These are phyloP conservation scores for Mycena galericulata DNA, from an alignment of 768 basidiomycete species.

Conservation along the genomic window DNA sequence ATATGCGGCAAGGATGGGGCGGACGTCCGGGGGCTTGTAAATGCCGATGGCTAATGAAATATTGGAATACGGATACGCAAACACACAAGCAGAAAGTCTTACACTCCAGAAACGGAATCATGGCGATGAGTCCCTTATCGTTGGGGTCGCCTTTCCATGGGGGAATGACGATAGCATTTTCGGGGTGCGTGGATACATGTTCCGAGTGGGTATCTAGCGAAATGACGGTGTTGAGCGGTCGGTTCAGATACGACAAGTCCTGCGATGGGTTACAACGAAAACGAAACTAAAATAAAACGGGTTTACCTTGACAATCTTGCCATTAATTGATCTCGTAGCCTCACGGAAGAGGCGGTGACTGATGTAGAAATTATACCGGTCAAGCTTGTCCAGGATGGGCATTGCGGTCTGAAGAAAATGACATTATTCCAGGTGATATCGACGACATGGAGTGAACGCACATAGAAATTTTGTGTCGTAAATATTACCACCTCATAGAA, in stretches of 20 bases:
- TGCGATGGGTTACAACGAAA: conserved; percentile 40
- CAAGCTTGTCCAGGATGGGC: conserved; percentile 92
- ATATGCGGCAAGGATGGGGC: conserved; percentile 88
- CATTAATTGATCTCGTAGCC: conserved; percentile 85
- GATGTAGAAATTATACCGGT: conserved; percentile 92
- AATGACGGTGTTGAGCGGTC: conserved; percentile 91
- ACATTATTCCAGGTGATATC: conserved; percentile 5
- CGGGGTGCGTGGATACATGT: conserved; percentile 82
- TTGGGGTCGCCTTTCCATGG: conserved; percentile 86
- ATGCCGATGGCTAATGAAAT: conserved; percentile 84
- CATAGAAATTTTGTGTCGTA: conserved; percentile 90
- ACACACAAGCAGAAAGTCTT: conserved; percentile 39
- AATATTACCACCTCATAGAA: conserved; percentile 99
- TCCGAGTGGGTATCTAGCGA: conserved; percentile 88
- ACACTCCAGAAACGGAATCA: conserved; percentile 99
- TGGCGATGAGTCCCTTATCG: conserved; percentile 82
- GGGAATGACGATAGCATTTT: conserved; percentile 87
- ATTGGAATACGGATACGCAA: neutral
- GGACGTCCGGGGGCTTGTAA: conserved; percentile 87
- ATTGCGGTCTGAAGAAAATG: conserved; percentile 75
- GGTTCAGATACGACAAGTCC: conserved; percentile 95
- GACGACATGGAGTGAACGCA: conserved; percentile 53
- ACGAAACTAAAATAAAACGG: neutral
- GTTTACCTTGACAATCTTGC: conserved; percentile 85
- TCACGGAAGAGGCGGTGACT: conserved; percentile 94